Evolutionary conservation across 2,329 filamentous ascomycete genomes (phyloP), one percentile per base, ranked within the genome.

Genomic region (Venturia nashicola): DNA sequence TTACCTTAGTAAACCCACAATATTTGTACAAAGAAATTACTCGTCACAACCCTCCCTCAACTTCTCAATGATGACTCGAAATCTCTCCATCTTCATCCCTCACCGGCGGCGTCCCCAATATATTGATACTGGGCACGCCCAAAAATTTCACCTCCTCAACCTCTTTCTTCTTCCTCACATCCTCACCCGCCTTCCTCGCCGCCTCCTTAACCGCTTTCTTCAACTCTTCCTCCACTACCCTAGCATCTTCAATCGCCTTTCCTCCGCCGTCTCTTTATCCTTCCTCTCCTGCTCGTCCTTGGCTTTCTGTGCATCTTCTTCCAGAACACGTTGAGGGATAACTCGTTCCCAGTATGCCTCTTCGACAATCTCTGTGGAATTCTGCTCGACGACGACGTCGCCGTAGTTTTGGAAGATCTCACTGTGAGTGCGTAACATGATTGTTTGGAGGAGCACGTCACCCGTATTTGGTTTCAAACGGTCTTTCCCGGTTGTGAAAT

Each of bases 121-220:
- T 39, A n/a, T 57, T 39, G 11, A 57, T 57, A 57, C 27, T 57
- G 9, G 51, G 51, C 9, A 57, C 51, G 18, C n/a, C n/a, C 32
- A 57, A 34, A 73, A 71, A 0, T 75, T 75, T 73, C 82, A 73
- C 46, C 27, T 69, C n/a, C 32, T 32, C 14, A 1, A 69, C 66
- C 8, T 66, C 66, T 6, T 65, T 61, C 40, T 57, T 59, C 23
- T 36, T 57, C 76, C 75, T 74, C 82, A 73, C 46, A 18, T 69
- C n/a, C 20, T 23, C 12, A 1, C 70, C 66, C 6, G 67, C 66
- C 5, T 65, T 61, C 40, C 59, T 59, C 20, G 68, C 71, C 48
- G 64, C 64, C 12, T 54, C 23, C 20, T 63, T 68, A 14, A 64
- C 59, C 55, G 72, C 43, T 39, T 61, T 43, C 59, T 61, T 61